A percentile compares a stretch with the other conserved stretches of the same genome.
Conservation (phyloP, 1,139 yeast genomes). For the Pichia sp. region DNA sequence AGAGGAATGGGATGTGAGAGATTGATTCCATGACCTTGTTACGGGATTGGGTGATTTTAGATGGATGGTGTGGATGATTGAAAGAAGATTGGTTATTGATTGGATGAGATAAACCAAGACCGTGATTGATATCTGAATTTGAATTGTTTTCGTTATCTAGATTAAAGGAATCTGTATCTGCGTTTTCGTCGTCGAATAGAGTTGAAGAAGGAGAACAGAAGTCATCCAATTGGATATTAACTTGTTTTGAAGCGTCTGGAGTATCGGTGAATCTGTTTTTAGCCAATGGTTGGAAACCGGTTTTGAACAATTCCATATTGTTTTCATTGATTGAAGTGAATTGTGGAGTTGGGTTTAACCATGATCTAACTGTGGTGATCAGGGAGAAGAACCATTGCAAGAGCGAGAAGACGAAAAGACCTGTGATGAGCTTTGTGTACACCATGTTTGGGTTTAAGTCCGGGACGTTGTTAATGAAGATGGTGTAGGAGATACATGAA, state of each 20-base stretch:
- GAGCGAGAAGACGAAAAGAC: constrained; percentile 51
- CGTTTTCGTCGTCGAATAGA: constrained; percentile 33
- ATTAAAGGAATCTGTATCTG: constrained; percentile 23
- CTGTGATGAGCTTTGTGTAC: constrained; percentile 64
- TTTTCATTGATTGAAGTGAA: constrained; percentile 23
- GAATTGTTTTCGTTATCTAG: constrained; percentile 17
- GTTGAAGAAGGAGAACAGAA: constrained; percentile 40
- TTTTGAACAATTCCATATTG: neutral
- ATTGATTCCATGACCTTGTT: constrained; percentile 26
- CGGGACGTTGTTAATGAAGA: constrained; percentile 62
- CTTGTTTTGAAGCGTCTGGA: neutral
- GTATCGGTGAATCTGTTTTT: neutral
- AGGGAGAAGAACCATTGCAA: constrained; percentile 57
- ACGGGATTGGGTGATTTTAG: constrained; percentile 22
- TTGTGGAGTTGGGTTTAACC: constrained; percentile 35
- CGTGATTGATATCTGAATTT: neutral
- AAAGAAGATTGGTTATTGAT: neutral
- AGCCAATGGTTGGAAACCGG: neutral
- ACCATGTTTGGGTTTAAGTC: constrained; percentile 75
- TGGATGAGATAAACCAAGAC: neutral
- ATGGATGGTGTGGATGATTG: neutral
- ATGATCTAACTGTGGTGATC: constrained; percentile 39
- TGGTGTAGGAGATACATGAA: constrained; percentile 56
- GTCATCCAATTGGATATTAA: neutral
- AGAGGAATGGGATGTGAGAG: constrained; percentile 34